Conservation (phyloP, 2,329 filamentous ascomycete genomes). For the Ascochyta rabiei region DNA sequence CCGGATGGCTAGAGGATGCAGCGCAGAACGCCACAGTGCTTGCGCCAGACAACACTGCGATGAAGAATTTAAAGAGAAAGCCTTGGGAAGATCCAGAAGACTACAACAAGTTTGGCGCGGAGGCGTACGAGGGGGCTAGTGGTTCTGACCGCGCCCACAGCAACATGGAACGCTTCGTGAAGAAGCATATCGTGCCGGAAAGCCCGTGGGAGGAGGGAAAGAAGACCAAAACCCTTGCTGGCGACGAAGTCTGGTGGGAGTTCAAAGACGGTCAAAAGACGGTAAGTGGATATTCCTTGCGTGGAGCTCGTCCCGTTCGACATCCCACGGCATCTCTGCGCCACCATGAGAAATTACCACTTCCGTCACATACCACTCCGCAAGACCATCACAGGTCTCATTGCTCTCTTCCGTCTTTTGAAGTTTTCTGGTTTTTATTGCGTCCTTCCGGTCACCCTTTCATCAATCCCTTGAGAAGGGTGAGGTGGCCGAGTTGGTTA, state of each 20-base stretch:
- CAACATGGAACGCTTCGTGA: conserved; percentile 82
- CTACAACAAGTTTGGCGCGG: conserved; percentile 68
- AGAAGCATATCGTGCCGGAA: conserved; percentile 77
- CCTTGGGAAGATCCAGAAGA: conserved; percentile 83
- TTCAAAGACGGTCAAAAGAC: conserved; percentile 68
- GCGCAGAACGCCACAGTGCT: conserved; percentile 79
- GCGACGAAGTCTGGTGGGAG: conserved; percentile 83
- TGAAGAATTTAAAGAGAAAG: conserved; percentile 79
- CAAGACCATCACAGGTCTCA: no score
- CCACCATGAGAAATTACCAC: no score
- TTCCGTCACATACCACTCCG: no score
- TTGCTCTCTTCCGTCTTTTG: no score
- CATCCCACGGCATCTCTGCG: not conserved
- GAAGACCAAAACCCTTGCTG: conserved; percentile 71
- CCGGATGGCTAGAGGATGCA: conserved; percentile 70
- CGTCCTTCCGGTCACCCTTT: not conserved
- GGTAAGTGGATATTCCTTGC: conserved; percentile 54
- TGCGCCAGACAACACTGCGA: conserved; percentile 82
- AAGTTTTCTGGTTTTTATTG: no score
- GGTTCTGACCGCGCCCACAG: conserved; percentile 76
- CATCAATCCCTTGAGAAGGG: conserved; percentile 19
- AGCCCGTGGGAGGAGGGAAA: conserved; percentile 76
- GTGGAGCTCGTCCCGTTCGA: not conserved
- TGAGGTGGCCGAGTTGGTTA: conserved; percentile 37
- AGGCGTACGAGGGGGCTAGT: conserved; percentile 76